These are phyloP conservation scores for Penicillium arizonense DNA, from an alignment of 495 filamentous ascomycete genomes.

Conservation along the genomic window DNA sequence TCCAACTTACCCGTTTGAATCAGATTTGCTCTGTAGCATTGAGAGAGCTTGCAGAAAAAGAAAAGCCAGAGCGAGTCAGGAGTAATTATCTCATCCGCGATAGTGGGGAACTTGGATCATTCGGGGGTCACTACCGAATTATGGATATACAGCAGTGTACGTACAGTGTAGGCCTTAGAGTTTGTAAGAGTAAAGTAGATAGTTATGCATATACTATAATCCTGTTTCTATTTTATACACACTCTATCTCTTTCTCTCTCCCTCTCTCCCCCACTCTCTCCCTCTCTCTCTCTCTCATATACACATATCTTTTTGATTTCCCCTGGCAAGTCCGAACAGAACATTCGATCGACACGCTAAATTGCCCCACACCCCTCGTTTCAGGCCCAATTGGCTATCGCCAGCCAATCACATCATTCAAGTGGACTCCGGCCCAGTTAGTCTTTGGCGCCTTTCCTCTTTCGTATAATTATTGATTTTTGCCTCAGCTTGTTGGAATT, in stretches of 20 bases:
- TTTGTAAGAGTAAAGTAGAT: no score
- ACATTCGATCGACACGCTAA: constrained; percentile 8
- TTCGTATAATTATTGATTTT: constrained; percentile 1
- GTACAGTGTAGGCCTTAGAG: not conserved
- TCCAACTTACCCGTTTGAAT: constrained; percentile 19
- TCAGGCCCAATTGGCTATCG: not conserved
- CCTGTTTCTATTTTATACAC: no score
- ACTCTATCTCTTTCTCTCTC: no score
- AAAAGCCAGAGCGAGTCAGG: constrained; percentile 13
- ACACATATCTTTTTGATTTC: not conserved
- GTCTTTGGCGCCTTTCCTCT: constrained; percentile 2
- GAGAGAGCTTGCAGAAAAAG: constrained; percentile 1
- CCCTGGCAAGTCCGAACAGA: not conserved
- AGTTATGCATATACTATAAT: no score
- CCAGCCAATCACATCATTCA: constrained; percentile 2
- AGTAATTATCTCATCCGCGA: constrained; percentile 7
- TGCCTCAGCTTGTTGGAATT: not conserved
- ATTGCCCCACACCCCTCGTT: constrained; percentile 3
- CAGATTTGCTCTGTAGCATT: constrained; percentile 8
- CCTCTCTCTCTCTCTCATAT: not conserved
- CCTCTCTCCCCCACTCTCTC: not conserved
- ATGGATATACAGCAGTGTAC: constrained; percentile 2
- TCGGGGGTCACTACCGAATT: constrained; percentile 23
- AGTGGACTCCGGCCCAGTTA: not conserved
- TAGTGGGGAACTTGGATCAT: constrained; percentile 6